Base-by-base conservation (phyloP, 306 rosid species). In the Fagus sylvatica region DNA sequence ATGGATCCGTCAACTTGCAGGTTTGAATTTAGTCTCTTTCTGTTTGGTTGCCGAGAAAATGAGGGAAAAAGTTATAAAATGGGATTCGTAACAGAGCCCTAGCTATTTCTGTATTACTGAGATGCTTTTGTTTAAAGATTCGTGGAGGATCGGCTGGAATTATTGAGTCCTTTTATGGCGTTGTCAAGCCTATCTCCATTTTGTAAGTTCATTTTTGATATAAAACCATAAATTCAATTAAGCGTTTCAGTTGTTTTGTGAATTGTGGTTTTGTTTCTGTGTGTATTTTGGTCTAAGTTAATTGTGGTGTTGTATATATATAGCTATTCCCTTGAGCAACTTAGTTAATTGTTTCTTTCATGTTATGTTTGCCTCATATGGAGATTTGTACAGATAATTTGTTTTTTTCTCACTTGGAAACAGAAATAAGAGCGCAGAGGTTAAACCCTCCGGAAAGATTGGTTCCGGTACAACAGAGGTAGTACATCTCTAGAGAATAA, bases 131-230 rank as follows among this genome's bases (percentile, higher is more conserved):
- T 73, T 13, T 55, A 56, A 81, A 95, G 98, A 89, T 95, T 80
- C 95, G 92, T 80, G 97, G 98, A 79, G 98, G 98, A 69, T 87
- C 98, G 37, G 95, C 93, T 17, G 98, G 98, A 62, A 88, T 89
- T 71, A 88, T 93, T 28, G 98, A 91, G 79, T 89, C 95, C 34
- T 53, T 93, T 51, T 90, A 91, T 74, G 98, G 98, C 10, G 98
- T 87, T 80, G 71, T 90, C 74, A 93, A 89, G 88, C 98, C 98
- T 7, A 81, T 89, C 32, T 78, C 87, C 56, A 88, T 93, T 79
- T 75, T 91, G 98, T 93, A 82, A 88, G 98, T 89, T 66, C 11
- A 11, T 43, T n/a, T 62, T 65, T 65, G 12, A 16, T 48, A 39
- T 65, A 17, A 4, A 65, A 7, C 12, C 48, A 37, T 65, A 65